Percentiles rank a stretch among this genome's conserved stretches.
These are phyloP conservation scores for Pseudogymnoascus sp. DNA, from an alignment of 2,329 filamentous ascomycete genomes.

Conservation along the genomic window DNA sequence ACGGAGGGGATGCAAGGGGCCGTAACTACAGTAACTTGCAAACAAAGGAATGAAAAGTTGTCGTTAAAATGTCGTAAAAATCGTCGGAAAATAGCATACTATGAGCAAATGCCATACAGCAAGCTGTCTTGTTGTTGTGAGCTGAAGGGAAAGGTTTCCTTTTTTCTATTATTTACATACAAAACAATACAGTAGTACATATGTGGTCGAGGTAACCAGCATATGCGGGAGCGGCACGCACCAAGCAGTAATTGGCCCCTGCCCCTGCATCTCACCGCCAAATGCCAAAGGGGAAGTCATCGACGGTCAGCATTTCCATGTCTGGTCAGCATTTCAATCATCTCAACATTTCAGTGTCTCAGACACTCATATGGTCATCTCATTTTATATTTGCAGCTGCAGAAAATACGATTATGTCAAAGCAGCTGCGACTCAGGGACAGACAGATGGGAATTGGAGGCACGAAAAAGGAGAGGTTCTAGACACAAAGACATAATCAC, in stretches of 20 bases:
- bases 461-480: not conserved
- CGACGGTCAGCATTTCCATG: not conserved
- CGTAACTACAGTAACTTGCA: not conserved
- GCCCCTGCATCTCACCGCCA: conserved; percentile 6
- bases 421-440: not conserved
- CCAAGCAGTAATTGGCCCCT: conserved; percentile 8
- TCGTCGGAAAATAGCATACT: not conserved
- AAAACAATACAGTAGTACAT: not conserved
- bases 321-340: too few species aligned
- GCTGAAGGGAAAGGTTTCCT: not conserved
- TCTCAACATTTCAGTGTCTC: not conserved
- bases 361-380: not conserved
- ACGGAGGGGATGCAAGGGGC: not conserved
- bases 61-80: not conserved
- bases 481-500: not conserved
- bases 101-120: not conserved
- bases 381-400: not conserved
- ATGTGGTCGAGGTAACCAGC: not conserved
- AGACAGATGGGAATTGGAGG: not conserved
- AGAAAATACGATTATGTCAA: not conserved
- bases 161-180: not conserved
- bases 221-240: conserved; percentile 6
- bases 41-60: not conserved
- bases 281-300: not conserved
- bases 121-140: not conserved